phyloP scores from a whole-genome alignment of 2,329 filamentous ascomycete species.

The Cladosporium sp. region DNA sequence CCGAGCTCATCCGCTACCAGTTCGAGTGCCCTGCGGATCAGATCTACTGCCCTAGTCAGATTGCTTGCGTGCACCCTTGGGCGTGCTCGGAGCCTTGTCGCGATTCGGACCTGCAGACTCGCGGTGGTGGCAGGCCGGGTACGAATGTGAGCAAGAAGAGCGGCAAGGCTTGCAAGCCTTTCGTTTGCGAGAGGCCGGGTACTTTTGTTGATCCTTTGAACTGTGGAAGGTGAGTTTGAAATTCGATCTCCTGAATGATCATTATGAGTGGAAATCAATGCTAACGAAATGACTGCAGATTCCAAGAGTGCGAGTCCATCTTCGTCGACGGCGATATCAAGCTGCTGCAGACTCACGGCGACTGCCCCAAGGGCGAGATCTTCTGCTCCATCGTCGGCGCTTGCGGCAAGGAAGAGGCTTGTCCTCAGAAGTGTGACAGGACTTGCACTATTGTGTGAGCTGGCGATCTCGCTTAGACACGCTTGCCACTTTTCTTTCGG shows the following conservation, averaged over 20 bases:
- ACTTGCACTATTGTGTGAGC: constrained; percentile 14
- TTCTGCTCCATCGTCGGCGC: constrained; percentile 21
- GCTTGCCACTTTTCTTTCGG: constrained; percentile 5
- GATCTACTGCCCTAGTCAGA: constrained; percentile 20
- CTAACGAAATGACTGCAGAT: constrained; percentile 2
- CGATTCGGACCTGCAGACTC: constrained; percentile 1
- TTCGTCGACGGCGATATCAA: constrained; percentile 22
- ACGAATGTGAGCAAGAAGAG: constrained; percentile 4
- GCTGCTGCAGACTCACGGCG: constrained; percentile 17
- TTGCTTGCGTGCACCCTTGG: constrained; percentile 19
- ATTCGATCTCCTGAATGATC: not conserved
- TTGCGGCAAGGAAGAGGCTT: constrained; percentile 20
- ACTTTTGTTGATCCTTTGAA: constrained; percentile 18
- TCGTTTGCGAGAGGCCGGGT: constrained; percentile 18
- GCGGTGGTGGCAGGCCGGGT: not conserved
- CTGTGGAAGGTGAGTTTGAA: constrained; percentile 15
- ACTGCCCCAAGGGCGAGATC: constrained; percentile 20
- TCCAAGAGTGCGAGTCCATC: constrained; percentile 19
- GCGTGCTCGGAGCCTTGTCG: constrained; percentile 17
- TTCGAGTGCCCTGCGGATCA: constrained; percentile 19
- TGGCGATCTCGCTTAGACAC: not conserved
- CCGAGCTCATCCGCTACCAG: constrained; percentile 19
- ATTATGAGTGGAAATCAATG: not conserved
- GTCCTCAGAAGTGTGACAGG: constrained; percentile 19
- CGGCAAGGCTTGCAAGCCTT: constrained; percentile 17